Base-by-base conservation (phyloP, 345 rosid genomes). In the Isatis tinctoria region DNA sequence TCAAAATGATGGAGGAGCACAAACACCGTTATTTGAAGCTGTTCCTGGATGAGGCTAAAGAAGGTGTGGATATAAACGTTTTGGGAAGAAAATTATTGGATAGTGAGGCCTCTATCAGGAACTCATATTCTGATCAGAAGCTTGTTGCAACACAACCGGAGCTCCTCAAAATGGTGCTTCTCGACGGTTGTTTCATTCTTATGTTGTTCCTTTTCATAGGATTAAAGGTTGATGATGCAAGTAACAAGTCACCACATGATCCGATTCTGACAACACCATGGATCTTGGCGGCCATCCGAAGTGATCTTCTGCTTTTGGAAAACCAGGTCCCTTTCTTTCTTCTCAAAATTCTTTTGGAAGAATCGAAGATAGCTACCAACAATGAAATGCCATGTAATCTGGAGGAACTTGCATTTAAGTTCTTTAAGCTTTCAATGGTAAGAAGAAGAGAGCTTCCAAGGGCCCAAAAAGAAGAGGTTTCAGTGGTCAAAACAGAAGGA, bases 301-400 rank as follows among this genome's bases (percentile, higher is more conserved):
- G 81, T 2, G 92, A 85, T 67, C 75, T 87, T 16, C 83, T 87
- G 10, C 70, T 70, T 56, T 62, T 87, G 0, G 92, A 87, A 77
- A 87, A 87, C 26, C 92, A 85, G 60, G 74, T 87, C 4, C 91
- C 91, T 20, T 77, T 74, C 67, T 80, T 83, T 52, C 78, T 85
- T 58, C 87, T 87, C 26, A 45, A 78, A 13, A n/a, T 73, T 12
- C 49, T 87, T 8, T 83, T 69, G 11, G 74, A 63, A 4, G 62
- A 48, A 4, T 74, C 75, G 0, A 66, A 62, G 2, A 45, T 40
- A 40, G n/a, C n/a, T n/a, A n/a, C n/a, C n/a, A n/a, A n/a, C n/a
- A n/a, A n/a, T n/a, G n/a, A n/a, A n/a, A n/a, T n/a, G n/a, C 20
- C 70, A 66, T 12, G 18, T 24, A 20, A 43, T n/a, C 65, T 87